Evolutionary conservation across 2,329 filamentous ascomycete genomes (phyloP), one percentile per base, ranked within the genome.

Genomic region (Hypoxylon rubiginosum): DNA sequence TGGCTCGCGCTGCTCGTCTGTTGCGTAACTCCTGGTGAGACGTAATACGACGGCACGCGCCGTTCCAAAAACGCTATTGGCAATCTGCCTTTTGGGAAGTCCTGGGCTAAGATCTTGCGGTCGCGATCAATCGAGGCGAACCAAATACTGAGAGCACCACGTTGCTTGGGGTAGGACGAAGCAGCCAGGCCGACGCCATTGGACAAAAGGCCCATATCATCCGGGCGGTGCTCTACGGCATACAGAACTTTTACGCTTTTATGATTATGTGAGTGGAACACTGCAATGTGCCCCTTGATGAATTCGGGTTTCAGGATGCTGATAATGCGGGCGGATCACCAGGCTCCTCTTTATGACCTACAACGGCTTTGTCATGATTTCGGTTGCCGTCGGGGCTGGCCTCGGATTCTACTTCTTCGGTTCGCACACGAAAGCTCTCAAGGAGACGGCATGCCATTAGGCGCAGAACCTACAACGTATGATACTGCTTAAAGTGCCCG

Each of bases 301-400:
- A 15, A 24, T 51, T 11, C 21, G 13, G 21, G 30, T n/a, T 11
- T 36, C 24, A 3, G 17, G 1, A 36, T 65, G 32, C 58, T 69
- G 48, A 69, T 51, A 6, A 24, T 48, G 4, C 19, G 26, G 30
- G 34, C 3, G 7, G 46, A 55, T 21, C 19, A 50, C 50, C 17
- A 98, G 95, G 96, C 85, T 99, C 66, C 82, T 99, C 21, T 99
- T 99, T 81, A 99, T 99, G 96, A 99, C 96, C n/a, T 99, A 99
- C 82, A 99, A 99, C 75, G 96, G 96, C 61, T 97, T 92, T 90
- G 90, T 99, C 72, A 99, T 99, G 96, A 81, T 97, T 71, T 88
- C 95, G 2, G 94, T 98, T 15, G 92, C 92, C 0, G 83, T 97
- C 9, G 96, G 96, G 15, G 94, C 95, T 0, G 97, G 97, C 71